Conservation (phyloP, 768 basidiomycete species). For the Hysterangium stoloniferum region DNA sequence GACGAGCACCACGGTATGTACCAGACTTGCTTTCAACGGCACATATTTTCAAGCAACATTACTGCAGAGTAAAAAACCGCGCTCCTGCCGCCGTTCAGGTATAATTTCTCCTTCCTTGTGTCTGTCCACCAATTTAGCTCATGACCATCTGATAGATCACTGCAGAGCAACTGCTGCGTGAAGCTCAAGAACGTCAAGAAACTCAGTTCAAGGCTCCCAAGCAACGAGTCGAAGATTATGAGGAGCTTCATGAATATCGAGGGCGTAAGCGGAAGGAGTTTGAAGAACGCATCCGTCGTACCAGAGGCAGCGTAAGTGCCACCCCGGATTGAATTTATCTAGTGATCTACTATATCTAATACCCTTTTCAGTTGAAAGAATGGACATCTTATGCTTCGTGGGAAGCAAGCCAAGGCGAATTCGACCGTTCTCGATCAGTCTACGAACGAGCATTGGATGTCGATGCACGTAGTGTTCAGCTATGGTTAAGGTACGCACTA, state of each 20-base stretch:
- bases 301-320: constrained; percentile 26
- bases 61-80: constrained; percentile 83
- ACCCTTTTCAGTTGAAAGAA: constrained; percentile 28
- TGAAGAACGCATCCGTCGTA: constrained; percentile 58
- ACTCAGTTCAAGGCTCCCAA: constrained; percentile 84
- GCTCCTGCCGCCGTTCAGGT: constrained; percentile 93
- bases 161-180: constrained; percentile 93
- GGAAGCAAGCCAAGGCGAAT: constrained; percentile 95
- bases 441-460: constrained; percentile 97
- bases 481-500: constrained; percentile 76
- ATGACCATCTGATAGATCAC: constrained; percentile 61
- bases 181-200: constrained; percentile 98
- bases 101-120: constrained; percentile 19
- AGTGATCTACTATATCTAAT: background rate
- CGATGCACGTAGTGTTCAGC: constrained; percentile 78
- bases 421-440: constrained; percentile 86
- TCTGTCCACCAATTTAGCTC: constrained; percentile 11
- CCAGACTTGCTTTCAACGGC: background rate
- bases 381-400: constrained; percentile 45
- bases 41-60: constrained; percentile 8
- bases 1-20: constrained; percentile 65
- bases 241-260: constrained; percentile 71
- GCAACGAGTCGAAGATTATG: constrained; percentile 94
- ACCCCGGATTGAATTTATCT: too few species aligned
- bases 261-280: constrained; percentile 84